Conservation (phyloP, 495 filamentous ascomycete genomes). For the Penicillium pulvis region DNA sequence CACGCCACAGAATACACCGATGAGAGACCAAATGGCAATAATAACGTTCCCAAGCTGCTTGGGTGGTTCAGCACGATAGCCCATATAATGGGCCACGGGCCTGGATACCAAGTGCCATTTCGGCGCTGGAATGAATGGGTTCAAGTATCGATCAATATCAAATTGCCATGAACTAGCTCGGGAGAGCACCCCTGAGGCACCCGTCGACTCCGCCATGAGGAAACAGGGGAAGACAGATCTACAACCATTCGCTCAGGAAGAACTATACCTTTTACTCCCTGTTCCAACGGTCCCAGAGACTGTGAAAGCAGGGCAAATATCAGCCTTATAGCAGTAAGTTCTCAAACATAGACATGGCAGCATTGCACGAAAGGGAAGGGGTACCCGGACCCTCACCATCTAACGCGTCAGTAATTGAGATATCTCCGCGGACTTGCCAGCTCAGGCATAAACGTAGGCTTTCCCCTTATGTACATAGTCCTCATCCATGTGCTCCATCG, state of each 20-base stretch:
- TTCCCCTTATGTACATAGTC: background rate
- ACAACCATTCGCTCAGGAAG: background rate
- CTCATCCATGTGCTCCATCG: constrained; percentile 1
- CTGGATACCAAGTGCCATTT: constrained; percentile 41
- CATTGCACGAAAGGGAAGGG: background rate
- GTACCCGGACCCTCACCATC: background rate
- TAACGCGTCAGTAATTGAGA: background rate
- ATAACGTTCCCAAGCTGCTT: constrained; percentile 40
- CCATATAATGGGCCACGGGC: constrained; percentile 44
- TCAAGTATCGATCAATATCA: constrained; percentile 67
- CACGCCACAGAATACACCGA: constrained; percentile 49
- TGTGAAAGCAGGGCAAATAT: background rate
- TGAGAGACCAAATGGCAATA: constrained; percentile 43
- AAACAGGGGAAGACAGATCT: background rate
- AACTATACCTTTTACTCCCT: background rate
- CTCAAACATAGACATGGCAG: background rate
- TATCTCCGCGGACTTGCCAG: constrained; percentile 9
- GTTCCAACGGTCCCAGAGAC: background rate
- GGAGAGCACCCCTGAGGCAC: constrained; percentile 10
- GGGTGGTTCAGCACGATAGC: constrained; percentile 35
- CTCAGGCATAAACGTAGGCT: background rate
- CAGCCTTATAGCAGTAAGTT: background rate
- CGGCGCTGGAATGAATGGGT: constrained; percentile 58
- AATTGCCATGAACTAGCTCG: constrained; percentile 48
- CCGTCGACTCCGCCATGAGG: constrained; percentile 13